Base-by-base conservation (phyloP, 495 filamentous ascomycete genomes). In the Copromyces sp. region DNA sequence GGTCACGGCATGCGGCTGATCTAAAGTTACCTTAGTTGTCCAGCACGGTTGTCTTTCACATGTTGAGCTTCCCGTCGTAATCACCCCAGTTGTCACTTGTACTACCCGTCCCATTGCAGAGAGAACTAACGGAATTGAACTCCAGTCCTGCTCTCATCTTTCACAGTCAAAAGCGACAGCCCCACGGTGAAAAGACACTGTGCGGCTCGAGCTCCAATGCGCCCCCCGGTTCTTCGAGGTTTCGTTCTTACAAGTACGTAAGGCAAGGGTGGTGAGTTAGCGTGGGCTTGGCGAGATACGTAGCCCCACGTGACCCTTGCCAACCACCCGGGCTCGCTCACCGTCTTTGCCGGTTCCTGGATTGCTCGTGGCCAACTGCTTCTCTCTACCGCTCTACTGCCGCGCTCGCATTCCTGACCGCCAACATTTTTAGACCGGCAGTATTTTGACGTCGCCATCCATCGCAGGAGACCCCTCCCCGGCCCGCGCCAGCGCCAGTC, bases 381-480 rank as follows among this genome's bases (percentile, higher is more conserved):
- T 20, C 35, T 37, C 69, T 73, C 35, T 41, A 45, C 44, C 32
- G 59, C 68, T 44, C n/a, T 39, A 38, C 45, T 45, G 14, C 24
- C 70, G 45, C n/a, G 24, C 29, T 65, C 70, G 41, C 41, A 38
- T 70, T 68, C 71, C 70, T 78, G 77, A 79, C 77, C 77, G 78
- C 76, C 78, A 76, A 75, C 61, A 71, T 77, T 77, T 76, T 77
- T 70, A 72, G 70, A 69, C 75, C 78, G 78, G 78, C 78, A 80
- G 75, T 75, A 80, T 78, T 80, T 77, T 76, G 72, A 72, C 75
- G 53, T 65, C 53, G 53, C 53, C 53, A 65, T 65, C 53, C 29
- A 71, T 70, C 61, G 20, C 20, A 73, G 40, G 59, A 71, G 73
- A 75, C 76, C 74, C 76, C 75, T 77, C 74, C 69, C 71, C 72